Evolutionary conservation across 2,329 filamentous ascomycete species (phyloP), one percentile per base, ranked within the genome.

Genomic region (Hypoxylon sp.): DNA sequence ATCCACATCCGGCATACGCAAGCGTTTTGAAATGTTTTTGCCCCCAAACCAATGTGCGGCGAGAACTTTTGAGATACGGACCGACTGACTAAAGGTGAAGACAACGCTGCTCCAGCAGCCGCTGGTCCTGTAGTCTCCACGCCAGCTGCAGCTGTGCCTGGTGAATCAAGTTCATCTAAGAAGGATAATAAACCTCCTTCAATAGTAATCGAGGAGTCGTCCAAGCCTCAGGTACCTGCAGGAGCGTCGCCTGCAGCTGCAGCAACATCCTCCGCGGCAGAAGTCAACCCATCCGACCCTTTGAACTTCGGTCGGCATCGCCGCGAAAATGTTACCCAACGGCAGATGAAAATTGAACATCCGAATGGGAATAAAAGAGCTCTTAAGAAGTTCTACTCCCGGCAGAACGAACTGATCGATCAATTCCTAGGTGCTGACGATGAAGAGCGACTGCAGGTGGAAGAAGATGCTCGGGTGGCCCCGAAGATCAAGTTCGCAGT

Each of bases 341-440:
- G 79, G 54, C 83, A 85, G 75, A 83, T 86, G 79, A 82, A 82
- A 69, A 77, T 78, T 48, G 82, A 84, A 31, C 80, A 86, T 67
- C 85, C 85, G 24, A 77, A 79, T 32, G 81, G 80, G 27, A 79
- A 84, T 70, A 80, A 80, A 71, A 79, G 71, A 51, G 78, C 81
- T 68, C 75, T 85, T 55, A 82, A 81, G 72, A 82, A 82, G 72
- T 85, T 83, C 71, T 85, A 85, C 71, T 81, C 79, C 7, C 78
- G 79, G 10, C 83, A 85, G 72, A 85, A 85, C 69, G 78, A 82
- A 37, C 79, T 84, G 37, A 85, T 86, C 66, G 82, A 85, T 72
- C 79, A 81, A 65, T 88, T 88, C 69, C 82, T 89, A 6, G 83
- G 85, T 32, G 86, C 85, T 65, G 82, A 82, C 24, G 85, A 88